Percentiles rank a stretch among this genome's conserved stretches.
Conservation (phyloP, 2,329 filamentous ascomycete species). For the Fusarium sp. region DNA sequence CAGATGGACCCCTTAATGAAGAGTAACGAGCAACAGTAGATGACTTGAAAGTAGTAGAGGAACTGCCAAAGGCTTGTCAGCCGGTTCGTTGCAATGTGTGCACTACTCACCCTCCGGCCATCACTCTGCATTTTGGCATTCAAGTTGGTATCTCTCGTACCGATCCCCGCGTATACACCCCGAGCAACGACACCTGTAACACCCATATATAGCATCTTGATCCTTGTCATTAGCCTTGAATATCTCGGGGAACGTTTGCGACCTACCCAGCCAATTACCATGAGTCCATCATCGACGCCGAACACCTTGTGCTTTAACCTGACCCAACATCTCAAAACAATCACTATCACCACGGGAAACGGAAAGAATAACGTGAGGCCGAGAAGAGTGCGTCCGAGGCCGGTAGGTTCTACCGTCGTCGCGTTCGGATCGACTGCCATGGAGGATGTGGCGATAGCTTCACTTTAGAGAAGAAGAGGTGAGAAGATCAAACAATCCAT, state of each 20-base stretch:
- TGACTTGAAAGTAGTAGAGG: constrained; percentile 9
- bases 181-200: not conserved
- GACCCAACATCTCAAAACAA: not conserved
- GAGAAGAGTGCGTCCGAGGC: not conserved
- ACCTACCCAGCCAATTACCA: not conserved
- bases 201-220: not conserved
- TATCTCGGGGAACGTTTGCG: not conserved
- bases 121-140: not conserved
- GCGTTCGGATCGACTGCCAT: constrained; percentile 10
- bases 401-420: not conserved
- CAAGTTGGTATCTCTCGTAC: not conserved
- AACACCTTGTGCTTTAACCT: not conserved
- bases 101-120: not conserved
- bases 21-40: constrained; percentile 7
- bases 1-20: constrained; percentile 15
- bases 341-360: not conserved
- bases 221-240: not conserved
- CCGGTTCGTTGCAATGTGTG: not conserved
- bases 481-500: not conserved
- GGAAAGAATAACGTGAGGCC: not conserved
- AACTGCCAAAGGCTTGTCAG: not conserved
- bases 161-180: not conserved
- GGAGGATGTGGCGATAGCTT: not conserved
- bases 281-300: not conserved
- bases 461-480: not conserved